A percentile compares a stretch with the other conserved stretches of the same genome.
phyloP scores from a whole-genome alignment of 2,329 filamentous ascomycete species.

The Chrysoporthe deuterocubensis region DNA sequence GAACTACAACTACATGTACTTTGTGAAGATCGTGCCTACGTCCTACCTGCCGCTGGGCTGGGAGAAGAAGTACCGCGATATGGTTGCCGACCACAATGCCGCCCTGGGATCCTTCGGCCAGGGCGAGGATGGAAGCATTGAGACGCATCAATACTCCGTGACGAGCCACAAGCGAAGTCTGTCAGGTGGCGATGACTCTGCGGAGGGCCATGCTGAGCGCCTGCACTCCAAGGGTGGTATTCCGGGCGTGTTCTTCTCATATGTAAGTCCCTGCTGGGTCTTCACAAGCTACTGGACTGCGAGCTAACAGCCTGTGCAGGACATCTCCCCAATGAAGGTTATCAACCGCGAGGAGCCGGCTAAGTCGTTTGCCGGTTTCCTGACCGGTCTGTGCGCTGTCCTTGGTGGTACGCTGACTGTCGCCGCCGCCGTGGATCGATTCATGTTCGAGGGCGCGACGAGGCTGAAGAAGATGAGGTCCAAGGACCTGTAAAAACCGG shows the following conservation, averaged over 20 bases:
- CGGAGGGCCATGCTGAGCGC: slow-evolving; percentile 90
- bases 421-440: slow-evolving; percentile 88
- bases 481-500: slow-evolving; percentile 56
- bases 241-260: slow-evolving; percentile 97
- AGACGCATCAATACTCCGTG: slow-evolving; percentile 98
- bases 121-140: slow-evolving; percentile 76
- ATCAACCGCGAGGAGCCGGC: slow-evolving; percentile 90
- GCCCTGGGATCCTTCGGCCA: slow-evolving; percentile 72
- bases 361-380: slow-evolving; percentile 89
- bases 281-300: neutral
- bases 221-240: slow-evolving; percentile 90
- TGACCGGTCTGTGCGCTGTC: slow-evolving; percentile 92
- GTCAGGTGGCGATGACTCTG: slow-evolving; percentile 78
- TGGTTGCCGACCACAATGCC: slow-evolving; percentile 54
- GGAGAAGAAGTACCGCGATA: slow-evolving; percentile 61
- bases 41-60: slow-evolving; percentile 92
- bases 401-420: slow-evolving; percentile 95
- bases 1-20: slow-evolving; percentile 98
- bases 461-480: slow-evolving; percentile 84
- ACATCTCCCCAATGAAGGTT: slow-evolving; percentile 99
- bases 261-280: slow-evolving; percentile 63
- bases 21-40: slow-evolving; percentile 96
- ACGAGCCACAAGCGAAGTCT: slow-evolving; percentile 94
- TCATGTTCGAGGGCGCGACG: slow-evolving; percentile 84
- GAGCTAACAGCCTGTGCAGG: slow-evolving; percentile 53